Percentiles rank a stretch among this genome's conserved stretches.
Conservation (phyloP, 805 yeast genomes). For the Metschnikowia colocasiae region DNA sequence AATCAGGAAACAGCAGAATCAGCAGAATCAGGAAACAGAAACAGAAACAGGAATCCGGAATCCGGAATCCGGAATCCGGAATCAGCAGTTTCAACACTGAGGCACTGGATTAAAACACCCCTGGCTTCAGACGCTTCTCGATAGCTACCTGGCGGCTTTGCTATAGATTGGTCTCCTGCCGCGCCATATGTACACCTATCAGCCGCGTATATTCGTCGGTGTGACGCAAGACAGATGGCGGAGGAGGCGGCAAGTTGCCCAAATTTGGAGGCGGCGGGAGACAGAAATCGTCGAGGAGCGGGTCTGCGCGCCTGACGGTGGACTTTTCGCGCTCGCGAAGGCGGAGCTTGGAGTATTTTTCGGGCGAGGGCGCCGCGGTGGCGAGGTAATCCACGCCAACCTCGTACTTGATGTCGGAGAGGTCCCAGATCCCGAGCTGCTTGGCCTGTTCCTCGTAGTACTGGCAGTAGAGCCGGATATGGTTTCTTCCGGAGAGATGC, state of each 20-base stretch:
- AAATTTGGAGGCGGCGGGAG: conserved; percentile 21
- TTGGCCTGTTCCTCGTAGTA: conserved; percentile 56
- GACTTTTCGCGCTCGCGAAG: conserved; percentile 14
- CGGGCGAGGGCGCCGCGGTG: conserved; percentile 27
- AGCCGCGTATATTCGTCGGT: conserved; percentile 14
- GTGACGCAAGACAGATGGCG: conserved; percentile 16
- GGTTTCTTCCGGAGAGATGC: conserved; percentile 75
- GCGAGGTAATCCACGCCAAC: conserved; percentile 35
- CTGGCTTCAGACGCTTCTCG: too few species aligned
- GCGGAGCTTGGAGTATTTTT: conserved; percentile 9
- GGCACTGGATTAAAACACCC: too few species aligned
- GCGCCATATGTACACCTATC: conserved; percentile 12
- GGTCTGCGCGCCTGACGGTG: conserved; percentile 14
- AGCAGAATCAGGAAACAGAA: too few species aligned
- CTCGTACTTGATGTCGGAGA: conserved; percentile 30
- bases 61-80: too few species aligned
- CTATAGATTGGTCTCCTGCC: conserved; percentile 14
- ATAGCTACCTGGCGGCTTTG: too few species aligned
- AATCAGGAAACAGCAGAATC: too few species aligned
- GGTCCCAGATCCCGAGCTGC: conserved; percentile 32
- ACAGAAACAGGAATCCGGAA: too few species aligned
- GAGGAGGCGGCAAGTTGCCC: conserved; percentile 16
- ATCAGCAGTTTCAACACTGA: too few species aligned
- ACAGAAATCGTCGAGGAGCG: conserved; percentile 12
- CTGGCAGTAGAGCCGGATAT: conserved; percentile 64